Conservation (phyloP, 2,329 filamentous ascomycete species). For the Verticillium isaacii region DNA sequence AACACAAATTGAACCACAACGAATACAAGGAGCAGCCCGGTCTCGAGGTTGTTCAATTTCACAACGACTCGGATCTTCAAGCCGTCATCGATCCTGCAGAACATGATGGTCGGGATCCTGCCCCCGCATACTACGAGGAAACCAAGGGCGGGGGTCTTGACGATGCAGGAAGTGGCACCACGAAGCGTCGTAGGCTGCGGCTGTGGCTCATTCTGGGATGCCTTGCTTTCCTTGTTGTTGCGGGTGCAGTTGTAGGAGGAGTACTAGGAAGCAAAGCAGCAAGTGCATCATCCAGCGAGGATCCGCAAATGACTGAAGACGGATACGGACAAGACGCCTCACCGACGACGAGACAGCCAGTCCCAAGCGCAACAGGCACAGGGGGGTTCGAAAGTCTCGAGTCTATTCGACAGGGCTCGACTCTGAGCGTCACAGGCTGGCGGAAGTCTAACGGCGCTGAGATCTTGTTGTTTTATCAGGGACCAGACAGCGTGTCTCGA, state of each 20-base stretch:
- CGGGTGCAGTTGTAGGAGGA: background rate
- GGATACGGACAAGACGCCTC: too few species aligned
- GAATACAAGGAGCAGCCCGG: background rate
- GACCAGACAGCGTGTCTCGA: background rate
- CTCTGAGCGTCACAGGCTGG: background rate
- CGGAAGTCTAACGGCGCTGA: background rate
- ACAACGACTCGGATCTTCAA: background rate
- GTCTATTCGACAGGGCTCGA: background rate
- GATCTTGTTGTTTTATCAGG: constrained; percentile 2
- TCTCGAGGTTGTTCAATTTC: background rate
- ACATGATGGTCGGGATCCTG: background rate
- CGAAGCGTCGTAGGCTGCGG: background rate
- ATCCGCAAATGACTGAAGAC: background rate
- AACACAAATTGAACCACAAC: background rate
- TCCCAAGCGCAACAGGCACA: background rate
- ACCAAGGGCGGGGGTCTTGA: background rate
- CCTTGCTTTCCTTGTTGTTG: background rate
- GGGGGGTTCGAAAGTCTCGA: background rate
- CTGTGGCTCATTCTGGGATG: background rate
- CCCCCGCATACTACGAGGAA: background rate
- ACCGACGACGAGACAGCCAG: background rate
- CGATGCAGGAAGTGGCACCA: background rate
- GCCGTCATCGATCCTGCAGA: background rate
- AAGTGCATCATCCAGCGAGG: background rate
- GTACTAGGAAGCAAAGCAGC: background rate